These are phyloP conservation scores for Flueggea neowawraea DNA, from an alignment of 441 rosid genomes.

Conservation along the genomic window DNA sequence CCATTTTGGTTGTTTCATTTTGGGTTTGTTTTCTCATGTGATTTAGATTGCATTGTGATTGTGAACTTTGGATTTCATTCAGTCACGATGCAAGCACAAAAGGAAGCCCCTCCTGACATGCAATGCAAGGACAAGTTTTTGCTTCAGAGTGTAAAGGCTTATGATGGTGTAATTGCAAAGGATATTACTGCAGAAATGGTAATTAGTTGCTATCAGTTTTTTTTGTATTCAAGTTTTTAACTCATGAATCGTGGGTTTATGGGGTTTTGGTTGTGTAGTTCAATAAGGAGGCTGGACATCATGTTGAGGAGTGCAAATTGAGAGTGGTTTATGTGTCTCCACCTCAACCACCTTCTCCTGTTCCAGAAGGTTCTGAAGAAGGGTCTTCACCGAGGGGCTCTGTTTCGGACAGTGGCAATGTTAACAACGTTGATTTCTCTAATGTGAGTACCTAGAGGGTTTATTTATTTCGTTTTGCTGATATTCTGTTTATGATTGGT, in stretches of 20 bases:
- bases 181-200: slow-evolving; percentile 78
- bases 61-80: slow-evolving; percentile 11
- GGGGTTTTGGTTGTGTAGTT: slow-evolving; percentile 34
- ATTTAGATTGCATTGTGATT: background rate
- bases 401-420: slow-evolving; percentile 48
- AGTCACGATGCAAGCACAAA: slow-evolving; percentile 90
- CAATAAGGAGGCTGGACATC: slow-evolving; percentile 66
- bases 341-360: slow-evolving; percentile 74
- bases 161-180: slow-evolving; percentile 43
- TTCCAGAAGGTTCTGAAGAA: slow-evolving; percentile 74
- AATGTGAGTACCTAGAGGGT: slow-evolving; percentile 33
- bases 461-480: background rate
- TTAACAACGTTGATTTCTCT: slow-evolving; percentile 42
- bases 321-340: slow-evolving; percentile 71
- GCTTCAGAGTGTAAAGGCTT: slow-evolving; percentile 60
- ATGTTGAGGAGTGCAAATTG: slow-evolving; percentile 74
- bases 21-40: background rate
- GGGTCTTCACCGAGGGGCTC: slow-evolving; percentile 73
- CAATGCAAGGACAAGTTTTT: slow-evolving; percentile 83
- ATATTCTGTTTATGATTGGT: too few relatives aligned
- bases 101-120: slow-evolving; percentile 71
- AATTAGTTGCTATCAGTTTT: background rate
- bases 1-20: too few relatives aligned
- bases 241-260: background rate
- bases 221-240: background rate